These are phyloP conservation scores for Fusarium kyushuense DNA, from an alignment of 2,329 filamentous ascomycete genomes.

Conservation along the genomic window DNA sequence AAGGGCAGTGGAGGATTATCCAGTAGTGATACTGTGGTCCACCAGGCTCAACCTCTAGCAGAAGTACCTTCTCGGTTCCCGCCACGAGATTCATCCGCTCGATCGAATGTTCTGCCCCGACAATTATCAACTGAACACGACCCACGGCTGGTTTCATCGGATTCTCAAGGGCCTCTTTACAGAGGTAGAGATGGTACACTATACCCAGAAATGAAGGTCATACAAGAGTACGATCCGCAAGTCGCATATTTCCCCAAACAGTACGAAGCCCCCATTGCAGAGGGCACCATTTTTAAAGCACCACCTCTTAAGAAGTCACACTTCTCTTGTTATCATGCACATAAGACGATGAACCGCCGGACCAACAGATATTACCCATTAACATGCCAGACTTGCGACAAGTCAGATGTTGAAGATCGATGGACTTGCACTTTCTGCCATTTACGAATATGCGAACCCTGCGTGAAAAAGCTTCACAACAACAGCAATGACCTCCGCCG, in stretches of 20 bases:
- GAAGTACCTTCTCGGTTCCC: conserved; percentile 47
- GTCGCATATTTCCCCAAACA: conserved; percentile 56
- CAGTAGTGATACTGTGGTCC: conserved; percentile 38
- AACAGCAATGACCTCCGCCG: conserved; percentile 58
- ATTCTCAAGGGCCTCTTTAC: conserved; percentile 53
- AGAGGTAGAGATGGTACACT: conserved; percentile 55
- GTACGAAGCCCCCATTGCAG: conserved; percentile 44
- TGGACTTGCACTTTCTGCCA: conserved; percentile 64
- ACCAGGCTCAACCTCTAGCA: conserved; percentile 31
- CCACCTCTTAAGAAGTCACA: conserved; percentile 59
- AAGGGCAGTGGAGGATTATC: conserved; percentile 33
- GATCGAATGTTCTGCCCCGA: conserved; percentile 41
- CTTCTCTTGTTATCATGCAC: conserved; percentile 61
- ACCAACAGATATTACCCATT: conserved; percentile 64
- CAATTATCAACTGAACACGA: conserved; percentile 46
- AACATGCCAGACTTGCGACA: conserved; percentile 65
- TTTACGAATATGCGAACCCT: conserved; percentile 64
- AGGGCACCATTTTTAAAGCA: conserved; percentile 57
- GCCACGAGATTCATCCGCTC: conserved; percentile 51
- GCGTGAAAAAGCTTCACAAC: conserved; percentile 57
- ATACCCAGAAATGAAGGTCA: conserved; percentile 57
- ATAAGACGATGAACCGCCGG: conserved; percentile 62
- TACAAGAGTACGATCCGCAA: conserved; percentile 52
- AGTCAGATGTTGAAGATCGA: conserved; percentile 59
- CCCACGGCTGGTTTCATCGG: conserved; percentile 51